These are phyloP conservation scores for Tuber calosporum DNA, from an alignment of 495 filamentous ascomycete genomes.

Conservation along the genomic window DNA sequence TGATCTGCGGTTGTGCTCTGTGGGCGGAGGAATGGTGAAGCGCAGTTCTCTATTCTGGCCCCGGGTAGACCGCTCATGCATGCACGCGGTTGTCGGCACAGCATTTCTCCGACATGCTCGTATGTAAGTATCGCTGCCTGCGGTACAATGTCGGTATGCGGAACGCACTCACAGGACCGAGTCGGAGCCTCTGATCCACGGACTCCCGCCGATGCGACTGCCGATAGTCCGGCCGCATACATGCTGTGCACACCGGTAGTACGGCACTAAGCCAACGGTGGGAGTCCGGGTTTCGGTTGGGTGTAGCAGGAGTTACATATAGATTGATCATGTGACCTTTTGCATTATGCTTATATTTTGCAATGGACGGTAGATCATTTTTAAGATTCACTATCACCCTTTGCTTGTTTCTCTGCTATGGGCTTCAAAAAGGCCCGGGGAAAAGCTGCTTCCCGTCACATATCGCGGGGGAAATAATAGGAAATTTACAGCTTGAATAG, in stretches of 20 bases:
- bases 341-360: not conserved
- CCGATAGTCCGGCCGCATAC: not conserved
- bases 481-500: conserved; percentile 60
- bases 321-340: not conserved
- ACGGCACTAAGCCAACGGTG: not conserved
- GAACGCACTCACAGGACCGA: no score
- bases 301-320: not conserved
- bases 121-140: not conserved
- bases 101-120: not conserved
- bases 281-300: not conserved
- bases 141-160: no score
- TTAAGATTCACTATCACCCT: not conserved
- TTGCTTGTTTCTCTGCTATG: not conserved
- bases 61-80: not conserved
- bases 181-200: no score
- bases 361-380: not conserved
- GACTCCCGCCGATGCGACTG: not conserved
- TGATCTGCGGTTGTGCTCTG: not conserved
- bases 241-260: not conserved
- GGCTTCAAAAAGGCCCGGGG: not conserved
- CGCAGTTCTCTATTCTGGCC: not conserved
- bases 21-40: not conserved
- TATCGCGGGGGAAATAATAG: not conserved
- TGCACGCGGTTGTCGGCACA: not conserved
- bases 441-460: not conserved